Evolutionary conservation across 768 basidiomycete species (phyloP), one percentile per base, ranked within the genome.

Genomic region (Trametes punicea): DNA sequence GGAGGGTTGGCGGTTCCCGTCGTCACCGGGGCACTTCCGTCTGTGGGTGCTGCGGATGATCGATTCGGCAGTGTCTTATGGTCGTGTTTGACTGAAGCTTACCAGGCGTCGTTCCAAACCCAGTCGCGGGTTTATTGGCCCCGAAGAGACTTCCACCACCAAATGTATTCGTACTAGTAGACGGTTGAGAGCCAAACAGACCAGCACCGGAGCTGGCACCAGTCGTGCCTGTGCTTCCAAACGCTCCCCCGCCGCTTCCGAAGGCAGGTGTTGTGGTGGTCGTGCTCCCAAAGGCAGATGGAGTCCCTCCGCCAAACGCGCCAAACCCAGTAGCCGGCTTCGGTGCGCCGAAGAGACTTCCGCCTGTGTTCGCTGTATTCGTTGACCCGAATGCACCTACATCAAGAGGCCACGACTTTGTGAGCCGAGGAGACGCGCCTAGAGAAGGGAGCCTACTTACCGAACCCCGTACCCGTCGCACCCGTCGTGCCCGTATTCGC

Each of bases 271-370:
- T 70, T 40, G 66, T 61, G 4, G 36, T 29, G 0, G 47, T 51
- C 64, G 76, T 67, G 46, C 68, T 70, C 54, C 83, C 79, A 67
- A 86, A 85, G 5, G 77, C 67, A 34, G 73, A 73, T 27, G 80
- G 73, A 51, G 78, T 74, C 27, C 79, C 81, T 38, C 83, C 83
- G 44, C 85, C 78, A 68, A 90, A 90, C 56, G 85, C 80, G 64
- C 90, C 87, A 70, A 93, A 92, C 11, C 87, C 89, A 10, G 82
- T 75, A 4, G 84, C 67, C 36, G 88, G 87, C 66, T 92, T 91
- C 27, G 84, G 69, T 41, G 74, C 78, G 33, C 85, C 86, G 57
- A 91, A 91, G 64, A 55, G 38, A 70, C 72, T 56, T 18, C 41
- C 73, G 40, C 64, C 67, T 40, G 70, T 75, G 34, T 65, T 70